Percentiles rank a stretch among this genome's conserved stretches.
phyloP scores from a whole-genome alignment of 805 yeast genomes.

The fission yeast (Schizosaccharomyces pombe) region DNA sequence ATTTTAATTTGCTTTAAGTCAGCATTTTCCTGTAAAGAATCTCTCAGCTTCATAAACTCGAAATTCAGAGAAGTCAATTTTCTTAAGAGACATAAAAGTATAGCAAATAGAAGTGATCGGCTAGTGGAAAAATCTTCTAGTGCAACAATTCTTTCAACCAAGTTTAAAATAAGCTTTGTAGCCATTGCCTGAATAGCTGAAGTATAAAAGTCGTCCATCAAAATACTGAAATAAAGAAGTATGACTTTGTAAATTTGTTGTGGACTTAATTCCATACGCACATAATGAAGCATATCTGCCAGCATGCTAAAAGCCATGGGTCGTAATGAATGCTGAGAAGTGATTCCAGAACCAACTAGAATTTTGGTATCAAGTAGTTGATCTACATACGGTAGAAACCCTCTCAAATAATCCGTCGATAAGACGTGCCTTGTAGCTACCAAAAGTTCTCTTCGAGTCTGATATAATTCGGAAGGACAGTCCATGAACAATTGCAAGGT shows the following conservation, averaged over 20 bases:
- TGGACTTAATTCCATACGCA: slow-evolving; percentile 58
- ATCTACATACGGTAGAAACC: slow-evolving; percentile 70
- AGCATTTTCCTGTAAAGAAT: background rate
- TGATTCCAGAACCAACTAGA: slow-evolving; percentile 75
- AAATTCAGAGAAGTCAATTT: slow-evolving; percentile 55
- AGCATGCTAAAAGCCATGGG: slow-evolving; percentile 88
- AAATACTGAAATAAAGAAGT: slow-evolving; percentile 49
- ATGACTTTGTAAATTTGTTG: slow-evolving; percentile 77
- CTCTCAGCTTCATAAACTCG: slow-evolving; percentile 24
- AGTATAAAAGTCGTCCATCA: slow-evolving; percentile 63
- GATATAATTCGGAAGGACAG: slow-evolving; percentile 80
- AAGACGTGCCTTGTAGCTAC: slow-evolving; percentile 91
- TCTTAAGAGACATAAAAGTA: slow-evolving; percentile 68
- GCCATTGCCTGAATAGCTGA: slow-evolving; percentile 90
- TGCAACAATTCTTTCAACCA: slow-evolving; percentile 71
- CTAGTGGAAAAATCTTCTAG: slow-evolving; percentile 21
- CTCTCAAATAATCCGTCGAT: slow-evolving; percentile 61
- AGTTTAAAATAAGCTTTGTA: slow-evolving; percentile 65
- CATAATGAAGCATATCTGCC: slow-evolving; percentile 86
- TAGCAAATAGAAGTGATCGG: slow-evolving; percentile 59
- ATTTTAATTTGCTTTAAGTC: background rate
- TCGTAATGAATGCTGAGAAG: slow-evolving; percentile 60
- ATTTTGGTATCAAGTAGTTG: slow-evolving; percentile 67
- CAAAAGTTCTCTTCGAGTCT: slow-evolving; percentile 73
- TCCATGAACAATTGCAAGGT: slow-evolving; percentile 72